Conservation (phyloP, 1,139 yeast species). For the Saccharomyces hybrid region DNA sequence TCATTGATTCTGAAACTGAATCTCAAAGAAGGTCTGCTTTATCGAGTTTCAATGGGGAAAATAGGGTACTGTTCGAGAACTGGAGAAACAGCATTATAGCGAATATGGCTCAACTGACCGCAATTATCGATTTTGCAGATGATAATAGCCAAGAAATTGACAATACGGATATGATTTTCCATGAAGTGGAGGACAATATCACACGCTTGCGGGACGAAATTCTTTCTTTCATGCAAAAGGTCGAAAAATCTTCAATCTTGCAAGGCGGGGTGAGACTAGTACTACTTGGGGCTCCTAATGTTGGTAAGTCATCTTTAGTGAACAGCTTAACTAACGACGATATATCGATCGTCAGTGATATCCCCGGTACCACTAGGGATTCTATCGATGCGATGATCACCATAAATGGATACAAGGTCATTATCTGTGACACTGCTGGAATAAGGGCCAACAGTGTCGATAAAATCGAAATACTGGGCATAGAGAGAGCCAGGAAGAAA, state of each 20-base stretch:
- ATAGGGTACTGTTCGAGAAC: slow-evolving; percentile 42
- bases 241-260: slow-evolving; percentile 56
- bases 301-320: slow-evolving; percentile 88
- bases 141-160: slow-evolving; percentile 67
- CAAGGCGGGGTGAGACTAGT: slow-evolving; percentile 67
- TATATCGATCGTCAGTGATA: slow-evolving; percentile 83
- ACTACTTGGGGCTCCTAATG: slow-evolving; percentile 88
- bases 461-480: slow-evolving; percentile 73
- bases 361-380: slow-evolving; percentile 94
- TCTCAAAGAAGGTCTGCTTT: slow-evolving; percentile 71
- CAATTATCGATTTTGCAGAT: slow-evolving; percentile 93
- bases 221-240: slow-evolving; percentile 41
- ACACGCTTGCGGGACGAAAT: slow-evolving; percentile 40
- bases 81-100: slow-evolving; percentile 69
- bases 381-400: slow-evolving; percentile 74
- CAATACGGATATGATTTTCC: slow-evolving; percentile 42
- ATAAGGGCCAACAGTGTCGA: slow-evolving; percentile 51
- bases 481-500: slow-evolving; percentile 59
- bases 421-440: slow-evolving; percentile 92
- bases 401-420: slow-evolving; percentile 74
- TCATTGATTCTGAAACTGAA: slow-evolving; percentile 94
- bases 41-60: slow-evolving; percentile 62
- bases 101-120: slow-evolving; percentile 69
- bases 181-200: slow-evolving; percentile 41
- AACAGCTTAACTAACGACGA: slow-evolving; percentile 70